Percentiles rank a stretch among this genome's conserved stretches.
phyloP scores from a whole-genome alignment of 345 rosid species.

The Camelina hispida region DNA sequence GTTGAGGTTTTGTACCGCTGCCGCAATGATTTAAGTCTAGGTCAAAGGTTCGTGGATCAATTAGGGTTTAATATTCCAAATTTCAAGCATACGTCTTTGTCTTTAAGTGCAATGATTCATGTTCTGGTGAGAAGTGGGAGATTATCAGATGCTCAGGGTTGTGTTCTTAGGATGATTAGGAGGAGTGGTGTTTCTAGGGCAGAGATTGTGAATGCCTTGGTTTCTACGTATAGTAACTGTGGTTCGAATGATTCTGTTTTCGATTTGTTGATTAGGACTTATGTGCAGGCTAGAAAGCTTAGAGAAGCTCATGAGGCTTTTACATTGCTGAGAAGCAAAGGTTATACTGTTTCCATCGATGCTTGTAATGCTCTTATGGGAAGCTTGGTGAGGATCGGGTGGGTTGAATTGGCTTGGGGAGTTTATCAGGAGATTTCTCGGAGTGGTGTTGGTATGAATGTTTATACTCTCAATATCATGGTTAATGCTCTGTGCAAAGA shows the following conservation, averaged over 20 bases:
- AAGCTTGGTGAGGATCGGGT: slow-evolving; percentile 66
- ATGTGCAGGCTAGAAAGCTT: slow-evolving; percentile 75
- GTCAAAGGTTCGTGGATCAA: slow-evolving; percentile 54
- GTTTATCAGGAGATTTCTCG: slow-evolving; percentile 49
- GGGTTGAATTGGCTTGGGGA: slow-evolving; percentile 72
- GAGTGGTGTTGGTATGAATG: slow-evolving; percentile 51
- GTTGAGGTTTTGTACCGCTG: slow-evolving; percentile 64
- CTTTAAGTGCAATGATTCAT: slow-evolving; percentile 73
- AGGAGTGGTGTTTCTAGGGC: slow-evolving; percentile 70
- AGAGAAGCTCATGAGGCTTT: slow-evolving; percentile 70
- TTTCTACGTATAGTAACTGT: slow-evolving; percentile 43
- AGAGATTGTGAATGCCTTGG: slow-evolving; percentile 61
- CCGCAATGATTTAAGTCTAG: slow-evolving; percentile 55
- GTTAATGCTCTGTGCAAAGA: slow-evolving; percentile 89
- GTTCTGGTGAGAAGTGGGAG: slow-evolving; percentile 59
- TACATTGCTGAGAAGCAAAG: slow-evolving; percentile 47
- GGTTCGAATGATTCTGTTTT: slow-evolving; percentile 53
- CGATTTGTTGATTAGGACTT: slow-evolving; percentile 76
- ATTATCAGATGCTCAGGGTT: slow-evolving; percentile 72
- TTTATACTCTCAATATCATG: slow-evolving; percentile 73
- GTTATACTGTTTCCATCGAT: slow-evolving; percentile 55
- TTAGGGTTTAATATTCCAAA: slow-evolving; percentile 43
- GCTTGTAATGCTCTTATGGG: slow-evolving; percentile 76
- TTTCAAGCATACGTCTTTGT: slow-evolving; percentile 62
- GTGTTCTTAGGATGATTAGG: slow-evolving; percentile 79